These are phyloP conservation scores for Vigna hirtella DNA, from an alignment of 306 rosid genomes.

Conservation along the genomic window DNA sequence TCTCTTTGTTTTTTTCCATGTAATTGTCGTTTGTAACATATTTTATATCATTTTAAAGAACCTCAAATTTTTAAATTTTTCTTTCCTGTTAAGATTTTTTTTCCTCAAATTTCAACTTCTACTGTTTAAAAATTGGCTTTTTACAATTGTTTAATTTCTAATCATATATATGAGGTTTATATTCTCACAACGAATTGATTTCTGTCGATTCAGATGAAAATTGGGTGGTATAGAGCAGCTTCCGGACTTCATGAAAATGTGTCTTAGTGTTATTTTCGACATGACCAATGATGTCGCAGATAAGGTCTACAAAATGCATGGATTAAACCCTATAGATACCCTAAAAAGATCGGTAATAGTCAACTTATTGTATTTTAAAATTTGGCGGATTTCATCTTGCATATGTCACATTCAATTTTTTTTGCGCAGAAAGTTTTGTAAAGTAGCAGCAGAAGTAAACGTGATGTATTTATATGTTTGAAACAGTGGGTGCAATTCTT, in stretches of 20 bases:
- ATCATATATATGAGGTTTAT: too few relatives aligned
- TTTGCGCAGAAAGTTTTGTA: neutral
- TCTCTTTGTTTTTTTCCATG: too few relatives aligned
- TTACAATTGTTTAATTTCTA: too few relatives aligned
- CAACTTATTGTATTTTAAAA: too few relatives aligned
- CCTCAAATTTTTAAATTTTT: too few relatives aligned
- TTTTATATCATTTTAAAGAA: too few relatives aligned
- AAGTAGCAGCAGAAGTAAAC: neutral
- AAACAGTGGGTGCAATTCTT: conserved; percentile 59
- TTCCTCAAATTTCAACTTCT: too few relatives aligned
- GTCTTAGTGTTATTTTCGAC: conserved; percentile 25
- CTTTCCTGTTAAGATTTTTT: too few relatives aligned
- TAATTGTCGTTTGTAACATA: too few relatives aligned
- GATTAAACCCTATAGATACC: conserved; percentile 40
- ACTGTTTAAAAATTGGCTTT: too few relatives aligned
- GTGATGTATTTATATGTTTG: neutral
- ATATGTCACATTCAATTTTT: neutral
- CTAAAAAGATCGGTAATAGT: conserved; percentile 36
- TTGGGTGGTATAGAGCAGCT: conserved; percentile 43
- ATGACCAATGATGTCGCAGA: conserved; percentile 37
- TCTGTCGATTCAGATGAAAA: conserved; percentile 37
- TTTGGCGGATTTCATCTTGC: too few relatives aligned
- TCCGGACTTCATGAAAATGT: conserved; percentile 37
- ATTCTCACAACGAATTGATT: neutral
- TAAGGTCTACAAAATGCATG: conserved; percentile 38